These are phyloP conservation scores for Funneliformis mosseae DNA, from an alignment of 192 early-diverging fungal species.

Conservation along the genomic window DNA sequence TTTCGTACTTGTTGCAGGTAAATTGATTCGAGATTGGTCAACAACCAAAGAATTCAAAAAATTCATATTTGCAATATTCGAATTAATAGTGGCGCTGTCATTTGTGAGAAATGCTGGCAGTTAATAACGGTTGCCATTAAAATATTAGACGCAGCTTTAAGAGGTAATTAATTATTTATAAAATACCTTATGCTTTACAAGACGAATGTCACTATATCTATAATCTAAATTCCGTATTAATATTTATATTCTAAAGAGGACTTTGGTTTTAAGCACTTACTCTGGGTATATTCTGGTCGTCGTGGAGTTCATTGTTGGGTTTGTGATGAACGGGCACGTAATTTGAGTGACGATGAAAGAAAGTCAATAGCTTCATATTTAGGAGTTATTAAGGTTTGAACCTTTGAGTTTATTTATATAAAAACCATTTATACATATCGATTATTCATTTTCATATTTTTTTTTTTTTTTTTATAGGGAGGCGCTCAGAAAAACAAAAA, in stretches of 20 bases:
- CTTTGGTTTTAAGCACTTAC: slow-evolving; percentile 90
- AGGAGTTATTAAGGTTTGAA: slow-evolving; percentile 65
- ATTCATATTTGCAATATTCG: not conserved
- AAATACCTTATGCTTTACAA: not conserved
- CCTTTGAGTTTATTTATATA: not conserved
- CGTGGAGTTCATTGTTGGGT: slow-evolving; percentile 99
- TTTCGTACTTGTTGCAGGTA: slow-evolving; percentile 88
- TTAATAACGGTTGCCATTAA: slow-evolving; percentile 93
- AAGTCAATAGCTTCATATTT: slow-evolving; percentile 84
- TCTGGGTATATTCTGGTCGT: slow-evolving; percentile 97
- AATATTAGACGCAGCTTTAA: slow-evolving; percentile 74
- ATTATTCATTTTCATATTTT: not conserved
- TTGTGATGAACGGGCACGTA: slow-evolving; percentile 83
- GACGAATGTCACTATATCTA: not conserved
- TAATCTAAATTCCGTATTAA: not conserved
- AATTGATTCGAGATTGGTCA: not conserved
- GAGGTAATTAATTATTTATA: slow-evolving; percentile 42
- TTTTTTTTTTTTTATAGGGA: slow-evolving; percentile 51
- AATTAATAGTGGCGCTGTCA: slow-evolving; percentile 67
- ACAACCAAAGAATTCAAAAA: not conserved
- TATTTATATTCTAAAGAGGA: slow-evolving; percentile 59
- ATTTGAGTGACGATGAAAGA: slow-evolving; percentile 75
- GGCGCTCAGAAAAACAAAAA: slow-evolving; percentile 73
- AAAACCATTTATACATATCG: not conserved
- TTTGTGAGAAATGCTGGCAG: slow-evolving; percentile 91